phyloP scores from a whole-genome alignment of 257 asterid species.

The Rehmannia glutinosa region DNA sequence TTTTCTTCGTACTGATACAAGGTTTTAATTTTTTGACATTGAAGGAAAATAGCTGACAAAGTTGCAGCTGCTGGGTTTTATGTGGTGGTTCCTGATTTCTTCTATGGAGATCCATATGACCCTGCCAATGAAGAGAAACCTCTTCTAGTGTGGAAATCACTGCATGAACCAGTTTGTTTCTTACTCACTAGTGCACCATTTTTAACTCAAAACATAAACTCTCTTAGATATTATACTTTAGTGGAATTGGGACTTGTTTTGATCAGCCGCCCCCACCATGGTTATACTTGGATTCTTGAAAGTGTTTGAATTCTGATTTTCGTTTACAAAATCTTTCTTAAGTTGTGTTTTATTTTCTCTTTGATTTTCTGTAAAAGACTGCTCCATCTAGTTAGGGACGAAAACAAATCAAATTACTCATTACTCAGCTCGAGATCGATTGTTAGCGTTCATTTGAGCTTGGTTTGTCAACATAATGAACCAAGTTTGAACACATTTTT shows the following conservation, averaged over 20 bases:
- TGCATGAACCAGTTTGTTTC: slow-evolving; percentile 45
- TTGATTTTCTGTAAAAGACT: background rate
- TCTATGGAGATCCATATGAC: slow-evolving; percentile 48
- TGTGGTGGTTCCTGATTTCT: slow-evolving; percentile 68
- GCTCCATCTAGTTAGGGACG: background rate
- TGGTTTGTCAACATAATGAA: no score
- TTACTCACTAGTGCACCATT: background rate
- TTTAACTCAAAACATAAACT: background rate
- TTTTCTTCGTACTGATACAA: background rate
- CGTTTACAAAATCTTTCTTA: background rate
- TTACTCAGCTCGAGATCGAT: no score
- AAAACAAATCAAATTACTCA: no score
- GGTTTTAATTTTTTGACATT: background rate
- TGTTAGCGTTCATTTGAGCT: no score
- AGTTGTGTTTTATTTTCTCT: background rate
- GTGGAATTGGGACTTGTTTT: background rate
- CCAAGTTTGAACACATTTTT: no score
- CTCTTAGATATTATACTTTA: background rate
- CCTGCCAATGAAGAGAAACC: slow-evolving; percentile 34
- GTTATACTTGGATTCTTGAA: background rate
- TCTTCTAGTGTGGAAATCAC: slow-evolving; percentile 35
- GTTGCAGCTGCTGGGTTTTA: slow-evolving; percentile 57
- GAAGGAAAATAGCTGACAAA: slow-evolving; percentile 69
- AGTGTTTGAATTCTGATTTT: background rate
- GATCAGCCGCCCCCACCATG: no score